A percentile compares a stretch with the other conserved stretches of the same genome.
These are phyloP conservation scores for Fusarium torulosum DNA, from an alignment of 2,329 filamentous ascomycete genomes.

Conservation along the genomic window DNA sequence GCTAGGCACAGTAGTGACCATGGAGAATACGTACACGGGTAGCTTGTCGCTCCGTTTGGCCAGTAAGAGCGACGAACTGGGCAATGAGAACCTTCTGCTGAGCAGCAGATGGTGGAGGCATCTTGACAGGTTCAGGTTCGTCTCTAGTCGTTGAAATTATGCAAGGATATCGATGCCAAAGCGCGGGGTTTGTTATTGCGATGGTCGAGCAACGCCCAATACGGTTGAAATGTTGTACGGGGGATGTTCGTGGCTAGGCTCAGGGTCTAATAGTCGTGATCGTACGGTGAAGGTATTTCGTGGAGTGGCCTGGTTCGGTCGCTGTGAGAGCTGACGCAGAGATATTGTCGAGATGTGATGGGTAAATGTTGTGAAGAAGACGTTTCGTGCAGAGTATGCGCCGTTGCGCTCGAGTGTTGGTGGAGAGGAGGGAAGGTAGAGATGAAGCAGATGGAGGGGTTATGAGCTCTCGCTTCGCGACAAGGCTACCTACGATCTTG, in stretches of 20 bases:
- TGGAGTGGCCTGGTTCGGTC: not conserved
- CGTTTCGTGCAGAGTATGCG: slow-evolving; percentile 2
- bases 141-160: not conserved
- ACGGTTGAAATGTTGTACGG: slow-evolving; percentile 11
- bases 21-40: slow-evolving; percentile 56
- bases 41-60: slow-evolving; percentile 59
- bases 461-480: slow-evolving; percentile 45
- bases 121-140: slow-evolving; percentile 36
- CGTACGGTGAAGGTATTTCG: slow-evolving; percentile 1
- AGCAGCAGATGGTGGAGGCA: slow-evolving; percentile 55
- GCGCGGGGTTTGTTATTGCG: not conserved
- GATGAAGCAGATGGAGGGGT: slow-evolving; percentile 44
- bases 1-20: slow-evolving; percentile 2
- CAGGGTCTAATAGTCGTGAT: slow-evolving; percentile 8
- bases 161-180: slow-evolving; percentile 4
- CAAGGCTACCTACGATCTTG: slow-evolving; percentile 48
- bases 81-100: slow-evolving; percentile 57
- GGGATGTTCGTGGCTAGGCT: slow-evolving; percentile 7
- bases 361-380: not conserved
- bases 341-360: not conserved
- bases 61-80: slow-evolving; percentile 60
- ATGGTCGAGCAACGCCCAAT: not conserved
- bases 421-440: slow-evolving; percentile 8
- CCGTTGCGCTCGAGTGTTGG: slow-evolving; percentile 19
- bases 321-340: not conserved